Evolutionary conservation across 2,329 filamentous ascomycete genomes (phyloP), one percentile per base, ranked within the genome.

Genomic region (Stachybotrys chartarum): DNA sequence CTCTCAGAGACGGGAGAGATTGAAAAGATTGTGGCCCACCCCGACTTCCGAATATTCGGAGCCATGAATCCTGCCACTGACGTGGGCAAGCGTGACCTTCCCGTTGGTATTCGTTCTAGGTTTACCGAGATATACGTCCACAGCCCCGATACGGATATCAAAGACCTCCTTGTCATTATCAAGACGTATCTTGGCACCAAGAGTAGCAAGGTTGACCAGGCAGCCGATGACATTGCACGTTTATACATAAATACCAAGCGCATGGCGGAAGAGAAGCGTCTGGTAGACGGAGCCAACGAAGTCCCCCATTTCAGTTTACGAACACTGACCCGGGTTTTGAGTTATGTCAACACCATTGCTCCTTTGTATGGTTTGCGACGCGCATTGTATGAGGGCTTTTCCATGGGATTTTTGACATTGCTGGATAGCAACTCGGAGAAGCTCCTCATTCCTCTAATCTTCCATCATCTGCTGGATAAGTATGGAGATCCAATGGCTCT

Each of bases 1-100:
- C 80, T 99, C 7, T 92, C 92, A 0, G 94, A 99, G 73, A 94
- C 91, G 45, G 94, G 94, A 44, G 91, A 94, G 62, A 90, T 96
- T 48, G 91, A 97, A 70, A 84, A 92, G 60, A 86, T 99, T 42
- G 81, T 86, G 58, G 94, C 92, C 1, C 93, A 99, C 70, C 87
- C 91, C 0, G 86, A 96, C 60, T 99, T 99, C 70, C 86, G 94
- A 45, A 89, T 99, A 14, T 99, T 99, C 67, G 95, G 90, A 53
- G 94, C 95, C 31, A 99, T 99, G 94, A 99, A 99, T 66, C 94
- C 94, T 32, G 94, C 94, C 6, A 99, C 94, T 3, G 94, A 99
- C 74, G 86, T 97, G 55, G 94, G 95, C 58, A 99, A 99, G 73
- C 87, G 93, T 55, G 94, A 99, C 70, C 76, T 99, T 16, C 91